A percentile compares a stretch with the other conserved stretches of the same genome.
Conservation (phyloP, 2,329 filamentous ascomycete species). For the Pseudogymnoascus pannorum region DNA sequence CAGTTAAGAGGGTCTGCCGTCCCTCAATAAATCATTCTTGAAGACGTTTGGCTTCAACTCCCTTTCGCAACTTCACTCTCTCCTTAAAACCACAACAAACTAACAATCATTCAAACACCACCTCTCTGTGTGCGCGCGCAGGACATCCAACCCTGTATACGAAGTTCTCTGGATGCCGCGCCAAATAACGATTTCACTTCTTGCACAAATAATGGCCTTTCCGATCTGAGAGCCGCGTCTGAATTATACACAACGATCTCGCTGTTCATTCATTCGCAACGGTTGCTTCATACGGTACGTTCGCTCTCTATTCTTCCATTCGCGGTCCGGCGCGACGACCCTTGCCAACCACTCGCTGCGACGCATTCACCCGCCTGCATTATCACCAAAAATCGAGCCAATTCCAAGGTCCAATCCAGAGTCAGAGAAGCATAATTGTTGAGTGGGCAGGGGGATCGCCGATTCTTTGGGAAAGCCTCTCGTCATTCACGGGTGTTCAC, state of each 20-base stretch:
- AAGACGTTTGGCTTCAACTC: slow-evolving; percentile 1
- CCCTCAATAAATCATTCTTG: neutral
- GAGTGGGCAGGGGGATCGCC: neutral
- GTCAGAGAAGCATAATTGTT: neutral
- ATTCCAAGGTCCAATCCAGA: neutral
- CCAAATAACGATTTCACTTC: neutral
- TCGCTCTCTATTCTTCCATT: neutral
- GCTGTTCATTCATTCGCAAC: neutral
- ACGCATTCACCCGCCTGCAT: neutral
- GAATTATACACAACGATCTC: neutral
- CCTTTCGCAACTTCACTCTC: neutral
- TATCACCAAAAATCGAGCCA: neutral
- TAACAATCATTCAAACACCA: neutral
- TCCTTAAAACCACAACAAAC: neutral
- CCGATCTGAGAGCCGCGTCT: neutral
- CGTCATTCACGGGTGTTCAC: neutral
- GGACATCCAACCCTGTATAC: neutral
- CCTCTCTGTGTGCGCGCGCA: neutral
- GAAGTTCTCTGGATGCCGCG: neutral
- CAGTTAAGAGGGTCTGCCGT: slow-evolving; percentile 4
- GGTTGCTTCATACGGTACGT: slow-evolving; percentile 1
- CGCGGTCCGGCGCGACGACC: neutral
- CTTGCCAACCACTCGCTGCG: neutral
- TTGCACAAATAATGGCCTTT: neutral
- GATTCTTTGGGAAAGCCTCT: neutral